phyloP scores from a whole-genome alignment of 2,329 filamentous ascomycete genomes.

The Pezicula carpinea region DNA sequence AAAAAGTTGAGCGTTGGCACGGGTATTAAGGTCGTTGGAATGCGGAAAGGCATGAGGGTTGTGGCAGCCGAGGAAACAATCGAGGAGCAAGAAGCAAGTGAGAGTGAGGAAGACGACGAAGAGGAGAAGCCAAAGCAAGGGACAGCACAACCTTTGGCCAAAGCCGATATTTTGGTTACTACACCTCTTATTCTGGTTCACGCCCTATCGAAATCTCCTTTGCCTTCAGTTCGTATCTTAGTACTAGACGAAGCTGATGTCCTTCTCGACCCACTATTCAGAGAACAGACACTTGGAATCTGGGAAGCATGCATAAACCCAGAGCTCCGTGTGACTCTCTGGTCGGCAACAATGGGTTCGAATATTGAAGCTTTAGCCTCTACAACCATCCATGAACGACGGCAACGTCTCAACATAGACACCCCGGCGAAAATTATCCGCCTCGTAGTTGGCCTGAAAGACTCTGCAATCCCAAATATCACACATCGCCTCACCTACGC shows the following conservation, averaged over 20 bases:
- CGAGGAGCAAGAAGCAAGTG: conserved; percentile 20
- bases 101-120: conserved; percentile 30
- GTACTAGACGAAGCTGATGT: conserved; percentile 95
- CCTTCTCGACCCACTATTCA: conserved; percentile 84
- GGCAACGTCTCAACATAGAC: conserved; percentile 31
- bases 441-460: conserved; percentile 92
- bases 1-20: conserved; percentile 75
- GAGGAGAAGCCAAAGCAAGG: conserved; percentile 27
- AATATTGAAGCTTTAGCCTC: conserved; percentile 78
- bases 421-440: conserved; percentile 59
- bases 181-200: conserved; percentile 77
- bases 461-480: conserved; percentile 90
- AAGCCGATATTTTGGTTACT: conserved; percentile 74
- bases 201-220: conserved; percentile 53
- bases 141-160: conserved; percentile 49
- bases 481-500: conserved; percentile 85
- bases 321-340: conserved; percentile 72
- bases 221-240: conserved; percentile 68
- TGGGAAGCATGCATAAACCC: conserved; percentile 74
- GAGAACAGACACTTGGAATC: conserved; percentile 78
- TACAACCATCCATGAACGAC: conserved; percentile 58
- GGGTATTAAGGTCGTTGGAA: conserved; percentile 71
- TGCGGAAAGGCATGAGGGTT: conserved; percentile 80
- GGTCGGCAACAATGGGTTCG: conserved; percentile 96
- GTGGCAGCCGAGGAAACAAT: conserved; percentile 39